Evolutionary conservation across 768 basidiomycete species (phyloP), one percentile per base, ranked within the genome.

Genomic region (Dentipellis sp.): DNA sequence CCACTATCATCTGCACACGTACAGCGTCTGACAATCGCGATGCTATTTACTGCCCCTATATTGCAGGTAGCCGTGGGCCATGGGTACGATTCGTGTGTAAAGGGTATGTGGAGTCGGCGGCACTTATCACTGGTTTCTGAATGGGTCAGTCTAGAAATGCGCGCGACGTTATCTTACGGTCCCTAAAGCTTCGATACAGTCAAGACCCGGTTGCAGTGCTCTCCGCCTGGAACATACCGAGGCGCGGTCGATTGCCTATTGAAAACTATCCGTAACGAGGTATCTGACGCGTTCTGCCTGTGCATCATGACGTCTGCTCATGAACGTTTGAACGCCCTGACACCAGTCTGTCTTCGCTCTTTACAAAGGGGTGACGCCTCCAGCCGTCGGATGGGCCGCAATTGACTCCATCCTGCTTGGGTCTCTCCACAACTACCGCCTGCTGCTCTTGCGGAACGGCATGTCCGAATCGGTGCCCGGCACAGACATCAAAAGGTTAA

Each of bases 351-450:
- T 81, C 16, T 66, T 82, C 51, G 85, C 84, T 2, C 71, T 89
- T 36, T 89, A 88, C 74, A 88, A 86, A 69, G 85, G 86, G 8
- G 84, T 82, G 10, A 83, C 84, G 2, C 83, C 85, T 17, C 86
- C 85, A 6, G 82, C 83, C 14, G 73, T 87, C 3, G 85, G 84
- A 11, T 87, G 85, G 86, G 80, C 83, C 14, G 78, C 81, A 45
- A 83, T 84, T 55, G 87, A 89, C 64, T 83, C 85, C 17, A 71
- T 88, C 23, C 74, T 86, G 17, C 73, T 85, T 56, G 86, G 85
- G 29, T 84, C 83, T 14, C 68, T 87, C 36, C 84, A 88, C 66
- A 85, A 86, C 64, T 89, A 87, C 66, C 80, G 87, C 7, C 72
- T 88, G 4, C 78, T 81, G 53, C 74, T 78, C 37, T 69, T 80